Base-by-base conservation (phyloP, 1,284 basidiomycete species). In the Rhizoctonia solani region DNA sequence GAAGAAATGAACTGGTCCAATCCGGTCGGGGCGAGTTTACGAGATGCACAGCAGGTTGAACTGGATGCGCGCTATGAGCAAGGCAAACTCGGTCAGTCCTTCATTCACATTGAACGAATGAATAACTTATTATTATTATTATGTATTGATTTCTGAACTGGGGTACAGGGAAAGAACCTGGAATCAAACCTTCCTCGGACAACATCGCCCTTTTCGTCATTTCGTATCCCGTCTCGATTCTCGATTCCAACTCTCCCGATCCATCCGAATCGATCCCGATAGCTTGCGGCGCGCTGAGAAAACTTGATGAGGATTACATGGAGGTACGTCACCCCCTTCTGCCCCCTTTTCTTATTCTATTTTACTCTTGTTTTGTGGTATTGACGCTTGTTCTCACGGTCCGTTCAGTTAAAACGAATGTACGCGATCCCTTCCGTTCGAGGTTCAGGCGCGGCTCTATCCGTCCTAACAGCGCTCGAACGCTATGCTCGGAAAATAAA, bases 1-100 rank as follows among this genome's bases (percentile, higher is more conserved):
- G 61, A 65, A 23, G 61, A 65, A 49, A 65, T 65, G 61, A 19
- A 47, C 1, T 65, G 61, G 61, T 52, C 61, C 4, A 21, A 65
- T 44, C 61, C 61, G 1, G n/a, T 65, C 2, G 61, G 61, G 9
- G 61, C 49, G 11, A 50, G 34, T 11, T 50, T 65, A 21, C 49
- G 61, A 11, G 61, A 65, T n/a, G 61, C 61, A 37, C 61, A 53
- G 23, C 61, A 54, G 32, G 61, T 29, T 1, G 61, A 65, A 39
- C 37, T 53, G 14, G 50, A 65, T n/a, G 39, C 27, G 9, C 11
- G 61, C 29, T 53, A 65, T 27, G n/a, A n/a, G n/a, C n/a, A n/a
- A n/a, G 37, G 37, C 5, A 50, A 65, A 16, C 29, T 30, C 13
- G 47, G 58, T 61, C 23, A 1, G 9, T 39, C 8, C 37, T 16